phyloP scores from a whole-genome alignment of 768 basidiomycete species.

The Suillus fuscotomentosus region DNA sequence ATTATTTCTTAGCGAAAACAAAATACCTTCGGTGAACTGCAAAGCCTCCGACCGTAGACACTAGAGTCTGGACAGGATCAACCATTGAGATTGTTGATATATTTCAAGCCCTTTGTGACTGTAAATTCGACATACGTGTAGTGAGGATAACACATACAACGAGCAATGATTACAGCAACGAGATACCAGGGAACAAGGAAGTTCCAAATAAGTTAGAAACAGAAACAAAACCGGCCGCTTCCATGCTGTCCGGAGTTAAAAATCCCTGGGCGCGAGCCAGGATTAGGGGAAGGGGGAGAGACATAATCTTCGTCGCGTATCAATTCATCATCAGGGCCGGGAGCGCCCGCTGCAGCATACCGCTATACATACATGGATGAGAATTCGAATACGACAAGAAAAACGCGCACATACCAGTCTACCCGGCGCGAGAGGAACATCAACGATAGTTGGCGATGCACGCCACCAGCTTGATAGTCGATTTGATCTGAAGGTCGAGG shows the following conservation, averaged over 20 bases:
- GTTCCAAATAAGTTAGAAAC: not conserved
- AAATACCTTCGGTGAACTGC: no score
- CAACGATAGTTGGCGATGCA: not conserved
- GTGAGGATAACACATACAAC: no score
- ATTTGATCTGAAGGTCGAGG: not conserved
- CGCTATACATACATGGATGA: no score
- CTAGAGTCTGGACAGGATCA: not conserved
- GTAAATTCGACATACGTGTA: not conserved
- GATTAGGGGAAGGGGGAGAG: no score
- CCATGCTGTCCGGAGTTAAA: no score
- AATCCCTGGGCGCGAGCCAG: no score
- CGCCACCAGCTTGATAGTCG: not conserved
- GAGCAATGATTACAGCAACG: no score
- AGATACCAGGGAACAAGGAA: not conserved
- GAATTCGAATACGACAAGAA: not conserved
- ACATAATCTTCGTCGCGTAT: no score
- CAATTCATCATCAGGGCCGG: no score
- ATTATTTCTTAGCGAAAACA: not conserved
- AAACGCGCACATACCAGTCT: not conserved
- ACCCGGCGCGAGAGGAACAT: not conserved
- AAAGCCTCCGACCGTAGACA: not conserved
- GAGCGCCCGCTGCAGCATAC: no score
- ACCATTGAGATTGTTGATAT: not conserved
- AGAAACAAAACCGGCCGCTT: no score
- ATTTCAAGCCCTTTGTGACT: not conserved